Percentiles rank a stretch among this genome's conserved stretches.
phyloP scores from a whole-genome alignment of 495 filamentous ascomycete genomes.

The Tuber microsphaerosporum region DNA sequence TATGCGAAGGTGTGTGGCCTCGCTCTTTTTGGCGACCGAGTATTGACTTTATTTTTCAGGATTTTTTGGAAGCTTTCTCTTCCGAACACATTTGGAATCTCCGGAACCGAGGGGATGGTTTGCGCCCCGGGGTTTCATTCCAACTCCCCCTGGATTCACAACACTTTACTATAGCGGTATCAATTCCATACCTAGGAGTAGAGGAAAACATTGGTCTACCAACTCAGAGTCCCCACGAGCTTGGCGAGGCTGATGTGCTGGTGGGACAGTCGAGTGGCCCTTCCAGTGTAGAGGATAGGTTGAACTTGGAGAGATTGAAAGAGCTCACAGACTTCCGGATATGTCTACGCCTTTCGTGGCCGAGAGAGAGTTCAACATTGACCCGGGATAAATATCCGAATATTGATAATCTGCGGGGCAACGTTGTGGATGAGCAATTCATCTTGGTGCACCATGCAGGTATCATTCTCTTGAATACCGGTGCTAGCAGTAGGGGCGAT shows the following conservation, averaged over 20 bases:
- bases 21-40: no score
- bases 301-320: no score
- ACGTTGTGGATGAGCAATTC: not conserved
- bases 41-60: not conserved
- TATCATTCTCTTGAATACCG: not conserved
- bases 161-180: not conserved
- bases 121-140: not conserved
- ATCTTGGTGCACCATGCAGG: not conserved
- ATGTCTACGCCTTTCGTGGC: not conserved
- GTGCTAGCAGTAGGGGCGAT: no score
- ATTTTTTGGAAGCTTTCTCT: conserved; percentile 2
- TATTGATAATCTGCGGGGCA: not conserved
- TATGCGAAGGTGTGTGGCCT: conserved; percentile 1
- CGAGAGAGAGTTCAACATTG: not conserved
- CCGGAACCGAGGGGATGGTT: not conserved
- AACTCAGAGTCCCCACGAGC: not conserved
- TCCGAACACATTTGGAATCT: not conserved
- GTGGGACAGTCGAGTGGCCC: no score
- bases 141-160: not conserved
- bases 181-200: not conserved
- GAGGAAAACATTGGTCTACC: not conserved
- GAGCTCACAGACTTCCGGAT: no score
- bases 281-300: no score
- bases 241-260: no score
- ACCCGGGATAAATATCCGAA: no score